phyloP scores from a whole-genome alignment of 2,329 filamentous ascomycete genomes.

The Plectosphaerella sp. region DNA sequence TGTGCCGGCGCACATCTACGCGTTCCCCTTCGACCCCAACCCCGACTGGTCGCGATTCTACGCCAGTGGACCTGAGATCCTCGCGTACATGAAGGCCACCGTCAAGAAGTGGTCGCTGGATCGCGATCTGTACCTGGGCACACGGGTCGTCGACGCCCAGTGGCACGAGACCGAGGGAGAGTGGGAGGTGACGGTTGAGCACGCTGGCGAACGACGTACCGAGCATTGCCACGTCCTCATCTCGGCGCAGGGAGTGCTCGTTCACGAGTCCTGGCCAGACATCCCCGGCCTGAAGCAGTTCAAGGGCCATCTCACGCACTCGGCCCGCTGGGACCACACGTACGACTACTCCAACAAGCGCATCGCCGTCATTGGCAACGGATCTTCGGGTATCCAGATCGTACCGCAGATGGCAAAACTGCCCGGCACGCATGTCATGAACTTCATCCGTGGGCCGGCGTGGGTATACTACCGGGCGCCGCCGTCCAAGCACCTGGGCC shows the following conservation, averaged over 20 bases:
- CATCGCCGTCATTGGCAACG: constrained; percentile 49
- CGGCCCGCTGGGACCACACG: constrained; percentile 45
- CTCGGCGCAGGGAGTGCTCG: constrained; percentile 44
- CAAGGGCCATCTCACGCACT: constrained; percentile 47
- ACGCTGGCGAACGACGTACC: constrained; percentile 11
- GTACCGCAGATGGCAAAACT: constrained; percentile 21
- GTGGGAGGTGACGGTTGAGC: constrained; percentile 26
- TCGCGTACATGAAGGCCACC: constrained; percentile 25
- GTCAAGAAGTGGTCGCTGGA: constrained; percentile 25
- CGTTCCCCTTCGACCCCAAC: constrained; percentile 19
- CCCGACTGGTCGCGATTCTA: constrained; percentile 24
- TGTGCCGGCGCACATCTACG: background rate
- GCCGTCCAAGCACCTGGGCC: constrained; percentile 22
- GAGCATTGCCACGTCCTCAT: constrained; percentile 34
- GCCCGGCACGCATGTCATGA: constrained; percentile 13
- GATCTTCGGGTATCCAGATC: constrained; percentile 48
- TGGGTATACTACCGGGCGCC: constrained; percentile 29
- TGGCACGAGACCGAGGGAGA: constrained; percentile 38
- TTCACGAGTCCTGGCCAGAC: constrained; percentile 46
- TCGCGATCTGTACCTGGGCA: constrained; percentile 37
- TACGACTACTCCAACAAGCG: constrained; percentile 36
- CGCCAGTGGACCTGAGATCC: constrained; percentile 18
- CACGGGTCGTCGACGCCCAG: constrained; percentile 31
- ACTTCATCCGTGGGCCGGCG: constrained; percentile 26
- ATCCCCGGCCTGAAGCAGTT: constrained; percentile 46